A percentile compares a stretch with the other conserved stretches of the same genome.
These are phyloP conservation scores for Diaporthe amygdali DNA, from an alignment of 2,329 filamentous ascomycete species.

Conservation along the genomic window DNA sequence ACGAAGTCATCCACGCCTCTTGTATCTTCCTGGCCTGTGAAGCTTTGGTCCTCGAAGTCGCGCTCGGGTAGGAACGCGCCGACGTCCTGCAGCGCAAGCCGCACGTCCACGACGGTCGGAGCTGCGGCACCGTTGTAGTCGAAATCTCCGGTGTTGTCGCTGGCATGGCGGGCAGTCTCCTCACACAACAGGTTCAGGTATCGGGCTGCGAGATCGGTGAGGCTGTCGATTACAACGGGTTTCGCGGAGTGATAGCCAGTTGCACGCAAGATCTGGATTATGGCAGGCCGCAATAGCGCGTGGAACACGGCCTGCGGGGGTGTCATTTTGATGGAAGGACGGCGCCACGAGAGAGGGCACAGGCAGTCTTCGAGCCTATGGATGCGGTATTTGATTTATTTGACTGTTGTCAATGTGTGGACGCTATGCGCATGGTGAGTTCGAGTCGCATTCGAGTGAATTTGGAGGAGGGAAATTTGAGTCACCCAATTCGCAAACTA, in stretches of 20 bases:
- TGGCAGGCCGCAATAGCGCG: conserved; percentile 81
- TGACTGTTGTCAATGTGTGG: neutral
- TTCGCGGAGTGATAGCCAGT: conserved; percentile 86
- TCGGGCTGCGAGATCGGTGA: conserved; percentile 85
- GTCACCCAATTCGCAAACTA: neutral
- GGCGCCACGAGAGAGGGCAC: neutral
- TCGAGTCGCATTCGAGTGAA: neutral
- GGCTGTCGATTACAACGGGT: conserved; percentile 80
- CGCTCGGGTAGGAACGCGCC: conserved; percentile 76
- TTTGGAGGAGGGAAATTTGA: neutral
- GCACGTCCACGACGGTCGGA: conserved; percentile 76
- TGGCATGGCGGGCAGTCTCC: conserved; percentile 73
- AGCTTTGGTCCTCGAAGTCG: conserved; percentile 71
- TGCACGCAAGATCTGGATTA: conserved; percentile 90
- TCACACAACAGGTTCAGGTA: conserved; percentile 80
- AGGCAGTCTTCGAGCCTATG: neutral
- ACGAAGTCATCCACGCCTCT: conserved; percentile 80
- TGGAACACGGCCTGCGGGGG: conserved; percentile 61
- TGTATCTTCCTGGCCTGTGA: conserved; percentile 74
- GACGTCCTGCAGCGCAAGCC: conserved; percentile 82
- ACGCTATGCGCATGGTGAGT: neutral
- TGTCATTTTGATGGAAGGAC: conserved; percentile 43
- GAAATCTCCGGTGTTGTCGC: conserved; percentile 68
- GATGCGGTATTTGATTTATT: neutral
- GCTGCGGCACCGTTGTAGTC: conserved; percentile 61